Evolutionary conservation across 768 basidiomycete species (phyloP), one percentile per base, ranked within the genome.

Genomic region (Rhodotorula kratochvilovae): DNA sequence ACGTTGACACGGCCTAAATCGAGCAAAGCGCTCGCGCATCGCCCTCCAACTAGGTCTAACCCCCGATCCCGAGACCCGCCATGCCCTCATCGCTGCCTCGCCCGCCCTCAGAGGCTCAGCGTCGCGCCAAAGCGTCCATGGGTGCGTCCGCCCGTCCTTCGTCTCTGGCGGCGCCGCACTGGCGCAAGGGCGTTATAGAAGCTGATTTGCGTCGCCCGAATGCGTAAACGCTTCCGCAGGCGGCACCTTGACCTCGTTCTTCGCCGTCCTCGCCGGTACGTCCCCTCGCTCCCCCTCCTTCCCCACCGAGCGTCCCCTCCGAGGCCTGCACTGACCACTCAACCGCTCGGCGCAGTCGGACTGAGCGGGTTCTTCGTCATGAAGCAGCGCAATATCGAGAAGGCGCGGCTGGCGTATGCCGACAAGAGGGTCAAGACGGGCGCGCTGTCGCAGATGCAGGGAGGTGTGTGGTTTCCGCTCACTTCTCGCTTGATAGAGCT

Each of bases 351-450:
- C 5, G 6, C 57, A 72, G 71, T 68, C 45, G 71, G 66, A 19
- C 51, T 72, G 3, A 62, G 66, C 21, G 58, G 62, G 2, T 72
- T 72, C 53, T 67, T 72, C 53, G 63, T 64, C 63, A 64, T 68
- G 62, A 72, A 72, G 59, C 25, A 61, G 27, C 60, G 61, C 29
- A 72, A 72, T 66, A 62, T 67, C 17, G 54, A 45, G 50, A 72
- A 72, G 66, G 54, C 54, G 53, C 61, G 66, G 13, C 53, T 60
- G 43, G 45, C 39, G 45, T 72, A 72, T 42, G 62, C 62, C 23
- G 25, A 64, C 35, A 48, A 42, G 42, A n/a, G 71, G 43, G 51
- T 67, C 23, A 60, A 35, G 58, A 63, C 53, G 10, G 71, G 71
- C 12, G 71, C 71, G 12, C 19, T 72, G 33, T n/a, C 39, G 25